Evolutionary conservation across 83 land plant genomes (phyloP).

Genomic region (Larix sibirica): DNA sequence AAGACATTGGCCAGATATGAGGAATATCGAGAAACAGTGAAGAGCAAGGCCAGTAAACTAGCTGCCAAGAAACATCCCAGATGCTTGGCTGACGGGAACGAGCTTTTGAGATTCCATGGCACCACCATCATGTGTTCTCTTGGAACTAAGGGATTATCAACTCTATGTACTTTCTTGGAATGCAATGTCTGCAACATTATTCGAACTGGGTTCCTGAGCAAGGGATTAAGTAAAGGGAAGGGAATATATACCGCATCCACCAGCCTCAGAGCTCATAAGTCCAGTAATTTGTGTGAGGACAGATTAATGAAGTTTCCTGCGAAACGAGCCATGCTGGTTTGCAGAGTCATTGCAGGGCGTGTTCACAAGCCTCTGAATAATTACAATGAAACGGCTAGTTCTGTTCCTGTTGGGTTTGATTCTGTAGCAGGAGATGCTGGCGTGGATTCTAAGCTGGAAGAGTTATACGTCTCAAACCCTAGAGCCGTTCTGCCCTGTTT

Average conservation of each 20-base stretch:
- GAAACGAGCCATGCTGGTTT: conserved; percentile 80
- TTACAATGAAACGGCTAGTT: conserved; percentile 20
- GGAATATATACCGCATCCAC: conserved; percentile 72
- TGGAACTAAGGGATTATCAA: conserved; percentile 58
- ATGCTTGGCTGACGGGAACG: conserved; percentile 89
- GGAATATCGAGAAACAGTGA: conserved; percentile 71
- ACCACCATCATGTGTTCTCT: conserved; percentile 63
- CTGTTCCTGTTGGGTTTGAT: conserved; percentile 47
- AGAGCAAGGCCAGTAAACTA: conserved; percentile 49
- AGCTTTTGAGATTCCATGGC: conserved; percentile 78
- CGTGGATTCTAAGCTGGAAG: conserved; percentile 66
- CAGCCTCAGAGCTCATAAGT: conserved; percentile 78
- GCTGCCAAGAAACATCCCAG: conserved; percentile 65
- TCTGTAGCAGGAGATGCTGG: conserved; percentile 57
- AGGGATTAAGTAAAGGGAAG: conserved; percentile 15
- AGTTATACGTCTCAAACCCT: conserved; percentile 69
- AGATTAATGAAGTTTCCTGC: conserved; percentile 11
- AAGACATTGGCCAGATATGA: conserved; percentile 73
- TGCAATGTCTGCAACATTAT: conserved; percentile 72
- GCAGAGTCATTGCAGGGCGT: conserved; percentile 86
- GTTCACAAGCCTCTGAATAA: conserved; percentile 43
- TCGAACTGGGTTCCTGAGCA: conserved; percentile 51
- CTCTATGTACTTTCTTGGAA: conserved; percentile 38
- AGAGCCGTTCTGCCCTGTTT: conserved; percentile 87
- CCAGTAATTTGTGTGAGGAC: conserved; percentile 6